A percentile compares a stretch with the other conserved stretches of the same genome.
Conservation (phyloP, 1,139 yeast genomes). For the Hansenula sp. region DNA sequence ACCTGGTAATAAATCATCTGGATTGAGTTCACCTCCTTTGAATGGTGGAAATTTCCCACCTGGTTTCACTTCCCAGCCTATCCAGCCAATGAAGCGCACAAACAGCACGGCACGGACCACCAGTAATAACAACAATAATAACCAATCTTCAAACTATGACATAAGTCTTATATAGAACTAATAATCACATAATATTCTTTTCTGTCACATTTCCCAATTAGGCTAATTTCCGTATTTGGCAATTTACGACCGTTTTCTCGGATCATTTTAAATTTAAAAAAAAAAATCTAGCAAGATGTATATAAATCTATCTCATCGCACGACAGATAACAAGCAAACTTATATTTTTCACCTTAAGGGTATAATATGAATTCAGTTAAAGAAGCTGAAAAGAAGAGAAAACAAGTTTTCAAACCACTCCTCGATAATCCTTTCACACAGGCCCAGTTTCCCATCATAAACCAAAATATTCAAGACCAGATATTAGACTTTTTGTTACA, state of each 20-base stretch:
- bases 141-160: not conserved
- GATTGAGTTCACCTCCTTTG: not conserved
- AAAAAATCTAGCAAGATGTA: no score
- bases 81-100: not conserved
- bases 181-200: no score
- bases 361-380: conserved; percentile 17
- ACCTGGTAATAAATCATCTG: not conserved
- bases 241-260: no score
- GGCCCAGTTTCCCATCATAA: conserved; percentile 49
- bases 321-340: no score
- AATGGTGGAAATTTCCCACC: not conserved
- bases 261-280: no score
- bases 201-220: no score
- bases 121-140: not conserved
- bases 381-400: conserved; percentile 39
- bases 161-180: not conserved
- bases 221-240: no score
- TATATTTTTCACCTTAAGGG: no score
- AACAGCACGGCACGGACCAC: not conserved
- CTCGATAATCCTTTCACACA: conserved; percentile 57
- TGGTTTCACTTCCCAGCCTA: not conserved
- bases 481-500: conserved; percentile 38
- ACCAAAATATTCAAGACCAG: conserved; percentile 32
- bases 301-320: no score
- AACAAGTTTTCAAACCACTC: conserved; percentile 56